Percentiles rank a stretch among this genome's conserved stretches.
Conservation (phyloP, 192 early-diverging fungal genomes). For the Umbelopsis vinacea region DNA sequence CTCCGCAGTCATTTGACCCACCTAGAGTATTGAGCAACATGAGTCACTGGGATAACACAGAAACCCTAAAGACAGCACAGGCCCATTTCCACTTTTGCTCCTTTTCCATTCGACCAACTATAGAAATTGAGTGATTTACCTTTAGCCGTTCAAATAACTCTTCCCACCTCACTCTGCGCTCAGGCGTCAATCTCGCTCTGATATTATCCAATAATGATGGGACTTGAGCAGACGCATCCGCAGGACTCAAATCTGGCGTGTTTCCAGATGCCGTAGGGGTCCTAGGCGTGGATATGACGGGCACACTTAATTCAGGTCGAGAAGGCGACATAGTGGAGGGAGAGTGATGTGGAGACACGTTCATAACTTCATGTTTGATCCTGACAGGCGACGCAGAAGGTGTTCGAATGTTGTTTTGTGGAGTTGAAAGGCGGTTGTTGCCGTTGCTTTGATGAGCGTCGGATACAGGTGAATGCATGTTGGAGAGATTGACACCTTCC, state of each 20-base stretch:
- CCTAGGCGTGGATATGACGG: background rate
- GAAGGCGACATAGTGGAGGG: background rate
- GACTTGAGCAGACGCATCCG: slow-evolving; percentile 13
- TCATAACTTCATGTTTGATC: background rate
- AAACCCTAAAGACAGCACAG: background rate
- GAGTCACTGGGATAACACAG: background rate
- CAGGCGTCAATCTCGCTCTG: slow-evolving; percentile 28
- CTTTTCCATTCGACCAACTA: too few relatives aligned
- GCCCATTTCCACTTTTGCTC: too few relatives aligned
- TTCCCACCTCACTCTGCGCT: slow-evolving; percentile 31
- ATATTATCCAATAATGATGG: slow-evolving; percentile 43
- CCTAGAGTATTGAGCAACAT: slow-evolving; percentile 16
- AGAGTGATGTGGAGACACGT: background rate
- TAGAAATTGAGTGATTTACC: slow-evolving; percentile 10
- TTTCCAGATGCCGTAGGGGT: background rate
- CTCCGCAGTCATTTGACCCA: slow-evolving; percentile 44
- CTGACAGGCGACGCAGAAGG: background rate
- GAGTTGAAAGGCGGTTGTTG: background rate
- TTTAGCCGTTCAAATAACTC: slow-evolving; percentile 30
- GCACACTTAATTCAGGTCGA: background rate
- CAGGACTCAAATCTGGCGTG: background rate
- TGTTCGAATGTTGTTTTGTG: background rate
- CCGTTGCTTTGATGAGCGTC: background rate
- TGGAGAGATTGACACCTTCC: background rate
- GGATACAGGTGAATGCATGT: slow-evolving; percentile 6